Conservation (phyloP, 305 asterid genomes). For the Fraxinus sp. region DNA sequence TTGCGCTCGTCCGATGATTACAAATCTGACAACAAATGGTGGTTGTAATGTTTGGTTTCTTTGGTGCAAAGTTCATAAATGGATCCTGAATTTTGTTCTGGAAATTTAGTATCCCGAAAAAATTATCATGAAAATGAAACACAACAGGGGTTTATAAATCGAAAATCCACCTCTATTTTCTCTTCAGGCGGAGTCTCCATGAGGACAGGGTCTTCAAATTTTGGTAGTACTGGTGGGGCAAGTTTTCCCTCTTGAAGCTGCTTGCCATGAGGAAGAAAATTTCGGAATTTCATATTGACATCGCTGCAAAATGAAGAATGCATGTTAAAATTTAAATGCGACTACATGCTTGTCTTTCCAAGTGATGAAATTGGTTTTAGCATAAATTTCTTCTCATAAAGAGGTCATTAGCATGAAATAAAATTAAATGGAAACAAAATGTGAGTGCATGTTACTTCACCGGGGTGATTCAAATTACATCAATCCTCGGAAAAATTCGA, state of each 20-base stretch:
- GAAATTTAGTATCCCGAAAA: constrained; percentile 1
- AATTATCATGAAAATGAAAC: not conserved
- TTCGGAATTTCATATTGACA: constrained; percentile 79
- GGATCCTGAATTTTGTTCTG: constrained; percentile 59
- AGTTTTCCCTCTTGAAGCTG: constrained; percentile 92
- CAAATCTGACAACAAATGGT: too few relatives aligned
- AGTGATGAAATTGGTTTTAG: too few relatives aligned
- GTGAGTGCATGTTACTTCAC: not conserved
- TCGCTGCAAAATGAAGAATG: constrained; percentile 31
- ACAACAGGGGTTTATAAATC: constrained; percentile 1
- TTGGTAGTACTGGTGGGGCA: constrained; percentile 81
- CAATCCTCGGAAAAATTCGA: not conserved
- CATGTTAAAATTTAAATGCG: not conserved
- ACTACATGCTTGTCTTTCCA: not conserved
- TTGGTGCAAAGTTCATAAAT: constrained; percentile 88
- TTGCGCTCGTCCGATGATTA: too few relatives aligned
- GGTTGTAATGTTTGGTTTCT: constrained; percentile 58
- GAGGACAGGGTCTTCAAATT: constrained; percentile 79
- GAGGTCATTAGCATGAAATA: constrained; percentile 1
- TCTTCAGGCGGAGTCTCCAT: constrained; percentile 61
- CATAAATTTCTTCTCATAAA: not conserved
- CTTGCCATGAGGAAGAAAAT: constrained; percentile 95
- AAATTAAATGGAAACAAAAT: not conserved
- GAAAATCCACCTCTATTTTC: constrained; percentile 62
- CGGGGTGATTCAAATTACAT: not conserved